Percentiles rank a stretch among this genome's conserved stretches.
phyloP scores from a whole-genome alignment of 441 rosid genomes.

The Arabidopsis hybrid region DNA sequence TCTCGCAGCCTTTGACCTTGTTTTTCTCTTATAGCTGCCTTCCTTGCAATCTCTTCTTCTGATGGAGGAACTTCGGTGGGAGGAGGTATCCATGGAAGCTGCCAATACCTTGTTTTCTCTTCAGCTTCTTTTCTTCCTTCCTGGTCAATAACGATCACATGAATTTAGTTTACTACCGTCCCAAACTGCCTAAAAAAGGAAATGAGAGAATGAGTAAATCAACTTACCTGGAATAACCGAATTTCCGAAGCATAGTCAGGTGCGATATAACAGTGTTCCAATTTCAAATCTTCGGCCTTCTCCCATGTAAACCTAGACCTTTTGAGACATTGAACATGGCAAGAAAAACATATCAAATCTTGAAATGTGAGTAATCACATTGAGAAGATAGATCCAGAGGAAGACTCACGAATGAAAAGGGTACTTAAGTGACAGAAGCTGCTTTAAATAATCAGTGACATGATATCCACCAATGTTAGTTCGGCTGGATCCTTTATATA shows the following conservation, averaged over 20 bases:
- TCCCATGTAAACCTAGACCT: slow-evolving; percentile 92
- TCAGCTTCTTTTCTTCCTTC: slow-evolving; percentile 87
- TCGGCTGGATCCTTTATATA: slow-evolving; percentile 77
- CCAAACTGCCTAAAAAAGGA: slow-evolving; percentile 28
- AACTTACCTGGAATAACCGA: slow-evolving; percentile 71
- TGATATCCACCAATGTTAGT: slow-evolving; percentile 94
- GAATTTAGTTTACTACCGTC: slow-evolving; percentile 22
- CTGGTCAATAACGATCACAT: slow-evolving; percentile 54
- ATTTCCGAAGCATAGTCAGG: slow-evolving; percentile 77
- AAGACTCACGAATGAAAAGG: slow-evolving; percentile 84
- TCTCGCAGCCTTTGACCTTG: slow-evolving; percentile 96
- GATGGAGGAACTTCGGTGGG: slow-evolving; percentile 91
- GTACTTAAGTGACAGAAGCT: slow-evolving; percentile 89
- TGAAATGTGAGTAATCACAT: slow-evolving; percentile 24
- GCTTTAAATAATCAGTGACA: slow-evolving; percentile 88
- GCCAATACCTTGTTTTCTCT: slow-evolving; percentile 89
- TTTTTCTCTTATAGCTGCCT: slow-evolving; percentile 89
- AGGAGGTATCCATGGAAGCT: slow-evolving; percentile 94
- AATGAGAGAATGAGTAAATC: slow-evolving; percentile 3
- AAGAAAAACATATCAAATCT: slow-evolving; percentile 27
- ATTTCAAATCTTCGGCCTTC: slow-evolving; percentile 90
- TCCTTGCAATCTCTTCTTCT: slow-evolving; percentile 94
- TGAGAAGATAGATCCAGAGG: slow-evolving; percentile 23
- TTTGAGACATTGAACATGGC: slow-evolving; percentile 30
- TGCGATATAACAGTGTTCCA: slow-evolving; percentile 92